Base-by-base conservation (phyloP, 169 alveolate species). In the Haemoproteus tartakovskyi region DNA sequence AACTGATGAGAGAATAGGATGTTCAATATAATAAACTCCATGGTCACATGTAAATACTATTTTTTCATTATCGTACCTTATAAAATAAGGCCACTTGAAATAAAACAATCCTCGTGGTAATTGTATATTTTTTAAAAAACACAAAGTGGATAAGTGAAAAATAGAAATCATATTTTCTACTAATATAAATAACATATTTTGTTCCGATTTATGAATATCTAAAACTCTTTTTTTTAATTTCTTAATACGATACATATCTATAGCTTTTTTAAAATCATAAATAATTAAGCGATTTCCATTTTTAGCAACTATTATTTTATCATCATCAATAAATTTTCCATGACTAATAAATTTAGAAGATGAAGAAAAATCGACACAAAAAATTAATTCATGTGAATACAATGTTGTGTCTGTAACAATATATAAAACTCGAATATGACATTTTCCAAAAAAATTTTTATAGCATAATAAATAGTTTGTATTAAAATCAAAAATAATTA, bases 271-370 rank as follows among this genome's bases (percentile, higher is more conserved):
- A 57, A 74, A 74, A 57, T 74, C 84, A 74, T 57, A 74, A 21
- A 74, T 74, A 40, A 74, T 74, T 57, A 74, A 56, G 24, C 84
- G 19, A 5, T 50, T 74, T 37, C 84, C 84, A 74, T 74, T 74
- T 57, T 74, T 74, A 43, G 84, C 84, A 1, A 74, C 84, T 18
- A 74, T 74, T 43, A 74, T 74, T 74, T 74, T 74, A 21, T 74
- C 84, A 74, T 74, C 84, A 19, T 74, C 84, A 40, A 74, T 18
- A 74, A 74, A 74, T 74, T 74, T 74, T 11, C 84, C 84, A 74
- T 74, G 84, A 74, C 84, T 74, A 29, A 74, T 74, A 74, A 56
- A 74, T 36, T 54, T 74, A 2, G 84, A 74, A n/a, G n/a, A n/a
- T n/a, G n/a, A n/a, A 46, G 84, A 74, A 74, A 74, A 74, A 47